A percentile compares a stretch with the other conserved stretches of the same genome.
phyloP scores from a whole-genome alignment of 768 basidiomycete genomes.

The Termitomyces sp. region DNA sequence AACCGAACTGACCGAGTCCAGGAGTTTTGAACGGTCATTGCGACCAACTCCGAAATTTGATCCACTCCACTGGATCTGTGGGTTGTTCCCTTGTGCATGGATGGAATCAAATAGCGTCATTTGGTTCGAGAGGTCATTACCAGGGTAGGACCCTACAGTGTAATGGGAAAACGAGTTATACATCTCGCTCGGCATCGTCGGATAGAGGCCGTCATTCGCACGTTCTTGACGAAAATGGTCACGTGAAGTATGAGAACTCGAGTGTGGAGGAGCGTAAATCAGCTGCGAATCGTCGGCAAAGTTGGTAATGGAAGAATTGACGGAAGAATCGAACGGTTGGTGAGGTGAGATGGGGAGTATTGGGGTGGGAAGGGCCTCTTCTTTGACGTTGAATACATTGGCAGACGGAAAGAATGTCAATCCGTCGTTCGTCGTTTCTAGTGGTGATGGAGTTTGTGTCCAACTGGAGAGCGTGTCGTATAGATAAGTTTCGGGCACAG shows the following conservation, averaged over 20 bases:
- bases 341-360: constrained; percentile 18
- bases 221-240: constrained; percentile 6
- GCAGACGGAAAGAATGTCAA: constrained; percentile 14
- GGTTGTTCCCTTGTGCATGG: constrained; percentile 19
- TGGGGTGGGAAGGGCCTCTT: constrained; percentile 17
- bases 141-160: constrained; percentile 20
- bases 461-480: constrained; percentile 18
- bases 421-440: constrained; percentile 9
- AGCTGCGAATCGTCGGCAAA: constrained; percentile 24
- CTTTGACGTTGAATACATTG: constrained; percentile 14
- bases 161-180: constrained; percentile 23
- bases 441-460: constrained; percentile 16
- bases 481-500: constrained; percentile 17
- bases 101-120: constrained; percentile 25
- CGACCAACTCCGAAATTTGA: constrained; percentile 20
- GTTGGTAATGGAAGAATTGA: constrained; percentile 24
- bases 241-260: background rate
- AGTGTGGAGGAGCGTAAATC: constrained; percentile 9
- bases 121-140: constrained; percentile 25
- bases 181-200: constrained; percentile 13
- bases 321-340: constrained; percentile 25
- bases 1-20: constrained; percentile 20
- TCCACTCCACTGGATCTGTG: constrained; percentile 26
- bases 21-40: constrained; percentile 24
- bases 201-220: constrained; percentile 9